A percentile compares a stretch with the other conserved stretches of the same genome.
These are phyloP conservation scores for Priceomyces melissophilus DNA, from an alignment of 805 yeast genomes.

Conservation along the genomic window DNA sequence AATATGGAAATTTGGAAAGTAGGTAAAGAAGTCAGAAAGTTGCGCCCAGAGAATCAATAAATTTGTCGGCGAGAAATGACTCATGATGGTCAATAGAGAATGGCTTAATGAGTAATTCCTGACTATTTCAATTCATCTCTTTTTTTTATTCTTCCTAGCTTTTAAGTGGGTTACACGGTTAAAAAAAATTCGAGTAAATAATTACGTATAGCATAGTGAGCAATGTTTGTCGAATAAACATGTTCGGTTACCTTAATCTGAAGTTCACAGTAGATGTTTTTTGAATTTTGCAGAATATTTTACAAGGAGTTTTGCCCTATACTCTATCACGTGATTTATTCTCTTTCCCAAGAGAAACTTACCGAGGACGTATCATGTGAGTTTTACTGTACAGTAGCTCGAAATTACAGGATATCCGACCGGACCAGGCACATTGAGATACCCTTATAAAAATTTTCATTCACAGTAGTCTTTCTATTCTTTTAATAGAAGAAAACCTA, in stretches of 20 bases:
- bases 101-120: slow-evolving; percentile 27
- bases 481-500: background rate
- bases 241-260: slow-evolving; percentile 10
- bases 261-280: background rate
- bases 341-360: too few relatives aligned
- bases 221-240: slow-evolving; percentile 48
- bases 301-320: too few relatives aligned
- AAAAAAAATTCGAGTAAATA: background rate
- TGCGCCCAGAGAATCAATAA: slow-evolving; percentile 98
- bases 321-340: too few relatives aligned
- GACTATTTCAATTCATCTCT: slow-evolving; percentile 19
- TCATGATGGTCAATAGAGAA: slow-evolving; percentile 34
- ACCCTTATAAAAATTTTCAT: slow-evolving; percentile 4
- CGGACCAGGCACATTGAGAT: background rate
- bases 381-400: background rate
- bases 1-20: slow-evolving; percentile 99
- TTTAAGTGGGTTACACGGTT: slow-evolving; percentile 5
- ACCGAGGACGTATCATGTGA: background rate
- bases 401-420: background rate
- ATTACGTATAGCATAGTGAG: slow-evolving; percentile 15
- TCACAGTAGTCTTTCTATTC: slow-evolving; percentile 1
- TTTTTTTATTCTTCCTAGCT: slow-evolving; percentile 16
- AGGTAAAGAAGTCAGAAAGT: slow-evolving; percentile 99
- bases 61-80: slow-evolving; percentile 4
- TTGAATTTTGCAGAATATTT: too few relatives aligned